Base-by-base conservation (phyloP, 208 protist genomes). In the Tritrichomonas foetus region DNA sequence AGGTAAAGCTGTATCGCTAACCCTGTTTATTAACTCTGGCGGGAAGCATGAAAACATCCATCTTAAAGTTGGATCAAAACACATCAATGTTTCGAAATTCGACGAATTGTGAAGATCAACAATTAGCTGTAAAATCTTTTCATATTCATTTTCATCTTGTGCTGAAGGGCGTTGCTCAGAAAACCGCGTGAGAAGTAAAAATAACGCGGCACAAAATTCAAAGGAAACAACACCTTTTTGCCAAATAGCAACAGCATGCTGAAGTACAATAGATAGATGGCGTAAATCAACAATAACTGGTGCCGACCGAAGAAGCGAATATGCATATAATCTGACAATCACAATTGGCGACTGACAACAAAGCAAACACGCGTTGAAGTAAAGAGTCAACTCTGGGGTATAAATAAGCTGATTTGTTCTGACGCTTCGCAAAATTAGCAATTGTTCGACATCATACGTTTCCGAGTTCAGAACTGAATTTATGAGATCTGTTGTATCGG, bases 11-110 rank as follows among this genome's bases (percentile, higher is more conserved):
- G 20, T 53, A 20, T 57, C 39, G 27, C 25, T 61, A 5, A 89
- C 47, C 33, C 41, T 53, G 5, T 57, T n/a, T 11, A 89, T 44
- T 11, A 57, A n/a, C 20, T 89, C 47, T 89, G 33, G 8, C 0
- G 78, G 44, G 57, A 89, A 89, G 33, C 20, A 89, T 61, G 33
- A 44, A 89, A 53, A 89, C 78, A 89, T 89, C 78, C 78, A 89
- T 53, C 41, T 53, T 47, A 89, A 36, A 11, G 41, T 39, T 57
- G 78, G 44, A 89, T 89, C 78, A 49, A 89, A 89, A n/a, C 78
- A 89, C 78, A 89, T 89, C 11, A 89, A 36, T 39, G 47, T 89
- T 30, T 89, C 78, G 27, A 89, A 89, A n/a, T 89, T 89, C 27
- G 25, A 27, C 20, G 78, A 89, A 16, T 89, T 57, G 27, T 57